phyloP scores from a whole-genome alignment of 768 basidiomycete species.

The Paxillus ammoniavirescens region DNA sequence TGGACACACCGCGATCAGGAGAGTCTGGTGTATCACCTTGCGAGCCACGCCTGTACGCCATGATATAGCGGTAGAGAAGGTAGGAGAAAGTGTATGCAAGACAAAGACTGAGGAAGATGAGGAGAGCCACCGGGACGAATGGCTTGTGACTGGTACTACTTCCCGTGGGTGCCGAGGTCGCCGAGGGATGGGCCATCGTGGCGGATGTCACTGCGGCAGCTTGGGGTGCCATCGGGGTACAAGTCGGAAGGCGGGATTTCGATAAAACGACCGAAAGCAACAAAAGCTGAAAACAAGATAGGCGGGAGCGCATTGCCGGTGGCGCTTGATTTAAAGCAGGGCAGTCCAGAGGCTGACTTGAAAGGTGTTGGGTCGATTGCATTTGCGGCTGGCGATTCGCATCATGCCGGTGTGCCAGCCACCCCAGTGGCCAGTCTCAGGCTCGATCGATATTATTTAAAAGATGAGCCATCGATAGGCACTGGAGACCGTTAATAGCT shows the following conservation, averaged over 20 bases:
- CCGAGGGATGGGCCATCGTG: conserved; percentile 2
- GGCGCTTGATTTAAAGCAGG: conserved; percentile 5
- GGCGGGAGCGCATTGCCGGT: conserved; percentile 11
- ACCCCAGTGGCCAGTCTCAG: neutral
- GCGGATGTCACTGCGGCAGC: conserved; percentile 2
- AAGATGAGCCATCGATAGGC: too few relatives aligned
- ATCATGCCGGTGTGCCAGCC: neutral
- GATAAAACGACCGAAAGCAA: conserved; percentile 10
- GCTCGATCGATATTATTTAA: too few relatives aligned
- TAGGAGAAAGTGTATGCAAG: conserved; percentile 26
- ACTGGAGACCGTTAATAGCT: too few relatives aligned
- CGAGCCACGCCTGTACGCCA: conserved; percentile 13
- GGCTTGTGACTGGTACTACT: neutral
- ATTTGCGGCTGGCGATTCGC: conserved; percentile 8
- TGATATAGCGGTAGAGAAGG: conserved; percentile 25
- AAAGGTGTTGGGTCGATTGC: neutral
- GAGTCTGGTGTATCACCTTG: conserved; percentile 13
- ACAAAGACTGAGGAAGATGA: conserved; percentile 25
- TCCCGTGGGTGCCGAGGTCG: conserved; percentile 1
- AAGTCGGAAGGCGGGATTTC: neutral
- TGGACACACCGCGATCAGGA: conserved; percentile 23
- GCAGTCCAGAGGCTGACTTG: conserved; percentile 21
- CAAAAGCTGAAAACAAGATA: conserved; percentile 4
- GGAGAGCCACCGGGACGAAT: conserved; percentile 18
- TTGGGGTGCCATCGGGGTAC: conserved; percentile 25